Conservation (phyloP, 306 rosid genomes). For the Medicago arabica region DNA sequence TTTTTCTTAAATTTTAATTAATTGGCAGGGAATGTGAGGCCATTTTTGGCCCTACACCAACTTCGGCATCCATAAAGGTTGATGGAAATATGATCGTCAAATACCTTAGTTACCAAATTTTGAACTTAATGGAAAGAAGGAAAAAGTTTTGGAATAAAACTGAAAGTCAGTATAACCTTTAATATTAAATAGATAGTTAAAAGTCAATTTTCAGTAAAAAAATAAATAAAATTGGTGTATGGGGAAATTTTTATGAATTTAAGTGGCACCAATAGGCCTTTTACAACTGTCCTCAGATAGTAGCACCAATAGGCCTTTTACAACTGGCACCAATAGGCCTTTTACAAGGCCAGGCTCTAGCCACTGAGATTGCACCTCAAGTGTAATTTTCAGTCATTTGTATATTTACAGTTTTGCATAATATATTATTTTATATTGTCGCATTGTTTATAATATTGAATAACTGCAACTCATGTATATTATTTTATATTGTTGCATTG, state of each 20-base stretch:
- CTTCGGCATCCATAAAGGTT: constrained; percentile 7
- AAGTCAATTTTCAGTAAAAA: constrained; percentile 17
- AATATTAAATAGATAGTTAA: constrained; percentile 7
- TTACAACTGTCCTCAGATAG: no score
- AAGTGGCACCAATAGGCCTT: no score
- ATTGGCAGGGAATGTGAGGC: not conserved
- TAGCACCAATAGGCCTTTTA: no score
- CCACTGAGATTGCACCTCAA: no score
- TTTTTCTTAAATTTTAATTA: constrained; percentile 8
- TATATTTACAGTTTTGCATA: constrained; percentile 10
- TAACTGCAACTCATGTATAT: constrained; percentile 43
- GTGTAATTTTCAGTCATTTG: constrained; percentile 10
- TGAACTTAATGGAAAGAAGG: not conserved
- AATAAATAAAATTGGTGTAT: no score
- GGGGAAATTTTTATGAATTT: no score
- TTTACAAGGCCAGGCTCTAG: no score
- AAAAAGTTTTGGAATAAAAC: constrained; percentile 4
- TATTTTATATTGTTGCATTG: no score
- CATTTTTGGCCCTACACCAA: constrained; percentile 24
- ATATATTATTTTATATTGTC: constrained; percentile 6
- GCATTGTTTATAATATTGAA: constrained; percentile 8
- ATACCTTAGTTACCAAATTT: constrained; percentile 24
- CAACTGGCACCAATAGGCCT: no score
- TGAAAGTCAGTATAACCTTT: constrained; percentile 23
- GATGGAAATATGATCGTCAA: not conserved